Evolutionary conservation across 305 asterid genomes (phyloP).

Genomic region (Fraxinus xanthoxyloides): DNA sequence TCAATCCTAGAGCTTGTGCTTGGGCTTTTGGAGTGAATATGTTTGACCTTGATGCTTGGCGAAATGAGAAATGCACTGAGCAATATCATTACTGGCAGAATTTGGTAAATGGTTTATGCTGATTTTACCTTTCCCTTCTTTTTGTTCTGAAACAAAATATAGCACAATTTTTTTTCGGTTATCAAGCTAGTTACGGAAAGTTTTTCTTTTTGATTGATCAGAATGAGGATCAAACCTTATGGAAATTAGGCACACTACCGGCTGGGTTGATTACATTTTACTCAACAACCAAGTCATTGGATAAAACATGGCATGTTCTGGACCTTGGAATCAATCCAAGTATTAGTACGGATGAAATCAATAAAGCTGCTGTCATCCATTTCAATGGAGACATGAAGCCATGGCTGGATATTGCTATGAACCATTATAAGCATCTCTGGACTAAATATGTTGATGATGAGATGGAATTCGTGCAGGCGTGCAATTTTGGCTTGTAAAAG

Average conservation of each 20-base stretch:
- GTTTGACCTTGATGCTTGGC: conserved; percentile 58
- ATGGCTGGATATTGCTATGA: conserved; percentile 61
- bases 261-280: conserved; percentile 54
- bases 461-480: conserved; percentile 16
- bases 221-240: conserved; percentile 48
- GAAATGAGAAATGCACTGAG: conserved; percentile 42
- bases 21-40: conserved; percentile 61
- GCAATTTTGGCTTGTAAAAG: conserved; percentile 19
- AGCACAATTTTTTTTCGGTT: not conserved
- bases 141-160: not conserved
- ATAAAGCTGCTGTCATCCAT: conserved; percentile 59
- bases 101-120: conserved; percentile 29
- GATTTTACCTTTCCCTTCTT: not conserved
- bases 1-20: conserved; percentile 46
- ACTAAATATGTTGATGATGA: conserved; percentile 38
- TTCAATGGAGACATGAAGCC: conserved; percentile 65
- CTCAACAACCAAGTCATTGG: conserved; percentile 46
- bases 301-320: conserved; percentile 56
- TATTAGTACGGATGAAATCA: conserved; percentile 56
- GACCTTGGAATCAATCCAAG: conserved; percentile 59
- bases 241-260: conserved; percentile 57
- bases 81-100: conserved; percentile 58
- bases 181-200: not conserved
- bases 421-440: conserved; percentile 50
- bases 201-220: conserved; percentile 20